Evolutionary conservation across 148 eudicot species (phyloP).

Genomic region (Vaccinium darrowii): DNA sequence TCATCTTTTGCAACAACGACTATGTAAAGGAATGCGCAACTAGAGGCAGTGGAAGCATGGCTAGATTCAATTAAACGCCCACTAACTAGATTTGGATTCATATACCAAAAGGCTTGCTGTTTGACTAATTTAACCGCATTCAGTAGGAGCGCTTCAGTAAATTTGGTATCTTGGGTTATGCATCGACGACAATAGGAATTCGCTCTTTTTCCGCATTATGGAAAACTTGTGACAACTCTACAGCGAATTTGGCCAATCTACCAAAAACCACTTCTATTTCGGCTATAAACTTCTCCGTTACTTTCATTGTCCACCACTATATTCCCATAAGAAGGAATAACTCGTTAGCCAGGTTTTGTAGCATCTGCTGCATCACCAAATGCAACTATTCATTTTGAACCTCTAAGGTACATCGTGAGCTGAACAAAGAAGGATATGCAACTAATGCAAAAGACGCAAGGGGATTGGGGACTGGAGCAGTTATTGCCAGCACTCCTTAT

Average conservation of each 20-base stretch:
- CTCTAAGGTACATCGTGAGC: neutral
- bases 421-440: neutral
- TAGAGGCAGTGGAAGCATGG: constrained; percentile 50
- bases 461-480: neutral
- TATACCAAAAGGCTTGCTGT: neutral
- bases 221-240: neutral
- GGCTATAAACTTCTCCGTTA: neutral
- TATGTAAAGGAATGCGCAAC: constrained; percentile 9
- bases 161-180: neutral
- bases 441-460: neutral
- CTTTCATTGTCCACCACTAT: neutral
- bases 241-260: neutral
- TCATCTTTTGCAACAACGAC: neutral
- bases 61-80: constrained; percentile 25
- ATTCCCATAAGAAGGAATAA: neutral
- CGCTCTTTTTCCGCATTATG: neutral
- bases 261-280: neutral
- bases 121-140: neutral
- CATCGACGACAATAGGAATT: neutral
- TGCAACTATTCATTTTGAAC: neutral
- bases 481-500: neutral
- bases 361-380: neutral
- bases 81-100: neutral
- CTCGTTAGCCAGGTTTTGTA: neutral
- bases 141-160: neutral